Conservation (phyloP, 495 filamentous ascomycete species). For the Aspergillus taichungensis region DNA sequence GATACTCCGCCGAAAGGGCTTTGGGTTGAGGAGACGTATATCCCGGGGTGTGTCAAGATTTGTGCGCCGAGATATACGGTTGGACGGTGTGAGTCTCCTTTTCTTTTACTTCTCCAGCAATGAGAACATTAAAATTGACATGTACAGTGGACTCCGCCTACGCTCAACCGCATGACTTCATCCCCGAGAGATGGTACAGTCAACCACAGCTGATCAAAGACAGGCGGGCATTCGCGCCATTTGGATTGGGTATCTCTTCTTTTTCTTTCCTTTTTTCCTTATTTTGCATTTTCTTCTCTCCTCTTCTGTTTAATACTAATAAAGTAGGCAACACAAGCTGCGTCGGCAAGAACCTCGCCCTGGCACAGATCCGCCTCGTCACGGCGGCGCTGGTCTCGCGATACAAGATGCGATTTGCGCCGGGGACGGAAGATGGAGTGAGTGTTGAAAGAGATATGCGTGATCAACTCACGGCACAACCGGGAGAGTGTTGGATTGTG, state of each 20-base stretch:
- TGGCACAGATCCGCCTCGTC: no score
- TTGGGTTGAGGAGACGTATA: slow-evolving; percentile 28
- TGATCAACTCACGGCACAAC: no score
- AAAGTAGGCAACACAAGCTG: no score
- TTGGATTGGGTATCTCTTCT: background rate
- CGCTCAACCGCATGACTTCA: slow-evolving; percentile 28
- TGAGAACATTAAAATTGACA: background rate
- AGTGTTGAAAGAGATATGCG: no score
- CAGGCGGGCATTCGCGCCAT: slow-evolving; percentile 3
- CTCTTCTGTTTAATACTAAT: no score
- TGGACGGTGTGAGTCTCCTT: slow-evolving; percentile 11
- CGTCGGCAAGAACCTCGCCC: no score
- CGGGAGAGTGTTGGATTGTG: no score
- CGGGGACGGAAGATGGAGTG: no score
- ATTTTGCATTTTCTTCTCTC: no score
- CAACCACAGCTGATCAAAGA: slow-evolving; percentile 16
- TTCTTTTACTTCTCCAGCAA: background rate
- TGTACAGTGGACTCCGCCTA: slow-evolving; percentile 9
- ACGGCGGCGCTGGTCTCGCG: no score
- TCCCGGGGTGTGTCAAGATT: slow-evolving; percentile 29
- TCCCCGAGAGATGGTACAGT: slow-evolving; percentile 46
- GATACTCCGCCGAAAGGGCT: slow-evolving; percentile 38
- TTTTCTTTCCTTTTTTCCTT: no score
- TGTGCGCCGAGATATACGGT: slow-evolving; percentile 24
- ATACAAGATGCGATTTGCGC: no score